These are phyloP conservation scores for Anthostomella pinea DNA, from an alignment of 2,329 filamentous ascomycete species.

Conservation along the genomic window DNA sequence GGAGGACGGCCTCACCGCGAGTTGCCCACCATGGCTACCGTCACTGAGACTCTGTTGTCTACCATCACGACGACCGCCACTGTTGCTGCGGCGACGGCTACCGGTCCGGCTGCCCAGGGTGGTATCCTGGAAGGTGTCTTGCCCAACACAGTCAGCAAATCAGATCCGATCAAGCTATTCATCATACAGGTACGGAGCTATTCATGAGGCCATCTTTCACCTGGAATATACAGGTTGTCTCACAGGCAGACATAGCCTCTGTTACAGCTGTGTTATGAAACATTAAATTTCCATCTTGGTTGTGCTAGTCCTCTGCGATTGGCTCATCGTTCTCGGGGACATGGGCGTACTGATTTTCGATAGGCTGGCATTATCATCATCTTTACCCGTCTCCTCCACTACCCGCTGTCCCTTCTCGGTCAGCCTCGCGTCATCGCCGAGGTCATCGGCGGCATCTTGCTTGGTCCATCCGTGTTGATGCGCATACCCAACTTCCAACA, in stretches of 20 bases:
- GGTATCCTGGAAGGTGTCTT: slow-evolving; percentile 71
- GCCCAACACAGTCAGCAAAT: slow-evolving; percentile 65
- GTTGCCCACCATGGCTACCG: slow-evolving; percentile 18
- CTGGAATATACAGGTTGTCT: no score
- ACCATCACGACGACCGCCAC: slow-evolving; percentile 19
- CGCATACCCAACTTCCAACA: slow-evolving; percentile 66
- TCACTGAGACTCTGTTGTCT: slow-evolving; percentile 19
- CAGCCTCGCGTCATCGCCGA: slow-evolving; percentile 77
- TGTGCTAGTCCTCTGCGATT: background rate
- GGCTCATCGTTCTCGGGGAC: no score
- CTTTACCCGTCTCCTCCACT: slow-evolving; percentile 69
- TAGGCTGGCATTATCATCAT: slow-evolving; percentile 71
- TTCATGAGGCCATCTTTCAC: no score
- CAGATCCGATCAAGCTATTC: slow-evolving; percentile 71
- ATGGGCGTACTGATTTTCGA: slow-evolving; percentile 3
- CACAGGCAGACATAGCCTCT: no score
- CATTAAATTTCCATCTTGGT: background rate
- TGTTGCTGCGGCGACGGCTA: no score
- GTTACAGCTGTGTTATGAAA: no score
- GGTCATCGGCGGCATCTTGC: slow-evolving; percentile 70
- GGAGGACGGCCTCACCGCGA: slow-evolving; percentile 8
- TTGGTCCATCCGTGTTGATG: slow-evolving; percentile 73
- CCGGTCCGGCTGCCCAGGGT: slow-evolving; percentile 40
- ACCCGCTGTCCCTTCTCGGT: slow-evolving; percentile 65
- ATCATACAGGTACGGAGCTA: slow-evolving; percentile 70